Base-by-base conservation (phyloP, 345 rosid species). In the Citrus mangshanensis region DNA sequence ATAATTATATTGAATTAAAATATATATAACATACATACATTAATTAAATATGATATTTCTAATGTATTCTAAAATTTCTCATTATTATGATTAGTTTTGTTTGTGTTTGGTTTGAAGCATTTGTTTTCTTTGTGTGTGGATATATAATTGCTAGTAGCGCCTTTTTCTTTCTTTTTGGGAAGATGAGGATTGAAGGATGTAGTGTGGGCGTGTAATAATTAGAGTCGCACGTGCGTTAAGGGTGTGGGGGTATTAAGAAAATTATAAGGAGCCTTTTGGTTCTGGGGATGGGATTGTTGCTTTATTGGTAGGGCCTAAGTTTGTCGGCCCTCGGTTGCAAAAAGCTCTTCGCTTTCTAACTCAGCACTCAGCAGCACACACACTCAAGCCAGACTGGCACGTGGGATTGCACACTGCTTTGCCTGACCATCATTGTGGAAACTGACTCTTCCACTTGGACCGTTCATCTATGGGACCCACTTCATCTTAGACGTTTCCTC, bases 161-260 rank as follows among this genome's bases (percentile, higher is more conserved):
- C 37, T 54, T 59, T 46, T 55, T n/a, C 22, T 18, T 72, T 56
- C 25, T 46, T 46, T 49, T 63, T 65, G 55, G 27, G 76, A 74
- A 51, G 80, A 83, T 76, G 82, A 80, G 85, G 87, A 73, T 78
- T 21, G 80, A 65, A 60, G 73, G 16, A 49, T 7, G 24, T 3
- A 60, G 73, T 40, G 84, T 83, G 81, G 84, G 77, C 65, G 87
- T 67, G 91, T 82, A 84, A 91, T 89, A 82, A 92, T 89, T 84
- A 88, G 81, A 82, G 73, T 85, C 75, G 84, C 93, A 89, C 97
- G 92, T 93, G 95, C 82, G 68, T 22, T 55, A 1, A 14, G 42
- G 6, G 22, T 54, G 58, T 13, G 58, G 58, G 58, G 21, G 58
- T 54, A 30, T 32, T 65, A 77, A 12, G 49, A 68, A 78, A 63